phyloP scores from a whole-genome alignment of 2,329 filamentous ascomycete species.

The Fusarium udum region DNA sequence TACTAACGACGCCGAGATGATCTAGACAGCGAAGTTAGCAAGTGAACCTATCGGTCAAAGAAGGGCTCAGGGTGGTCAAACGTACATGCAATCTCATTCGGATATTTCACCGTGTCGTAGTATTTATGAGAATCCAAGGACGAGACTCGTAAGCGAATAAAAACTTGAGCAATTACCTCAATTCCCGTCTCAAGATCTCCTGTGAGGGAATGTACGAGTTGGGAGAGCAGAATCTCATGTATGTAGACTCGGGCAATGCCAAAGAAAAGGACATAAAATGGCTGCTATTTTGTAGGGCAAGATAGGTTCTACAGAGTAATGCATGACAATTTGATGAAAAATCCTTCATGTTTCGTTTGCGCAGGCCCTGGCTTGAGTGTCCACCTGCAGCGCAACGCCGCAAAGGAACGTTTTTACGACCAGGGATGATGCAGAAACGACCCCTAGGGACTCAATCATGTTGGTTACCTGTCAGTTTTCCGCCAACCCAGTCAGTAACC shows the following conservation, averaged over 20 bases:
- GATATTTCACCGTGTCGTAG: conserved; percentile 3
- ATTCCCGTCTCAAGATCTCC: fast-evolving
- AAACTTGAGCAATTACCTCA: fast-evolving
- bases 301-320: fast-evolving
- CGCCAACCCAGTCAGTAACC: not conserved
- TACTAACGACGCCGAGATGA: conserved; percentile 15
- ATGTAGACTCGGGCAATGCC: not conserved
- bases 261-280: not conserved
- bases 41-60: fast-evolving
- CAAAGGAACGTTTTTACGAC: not conserved
- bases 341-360: not conserved
- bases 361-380: not conserved
- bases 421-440: not conserved
- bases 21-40: not conserved
- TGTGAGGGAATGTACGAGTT: fast-evolving
- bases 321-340: not conserved
- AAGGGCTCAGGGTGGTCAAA: not conserved
- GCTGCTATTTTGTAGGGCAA: fast-evolving
- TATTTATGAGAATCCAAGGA: not conserved
- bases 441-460: not conserved
- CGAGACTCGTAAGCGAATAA: not conserved
- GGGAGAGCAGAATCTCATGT: fast-evolving
- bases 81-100: conserved; percentile 2
- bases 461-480: not conserved
- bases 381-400: not conserved